A percentile compares a stretch with the other conserved stretches of the same genome.
phyloP scores from a whole-genome alignment of 192 early-diverging fungal species.

The Chytriomyces sp. region DNA sequence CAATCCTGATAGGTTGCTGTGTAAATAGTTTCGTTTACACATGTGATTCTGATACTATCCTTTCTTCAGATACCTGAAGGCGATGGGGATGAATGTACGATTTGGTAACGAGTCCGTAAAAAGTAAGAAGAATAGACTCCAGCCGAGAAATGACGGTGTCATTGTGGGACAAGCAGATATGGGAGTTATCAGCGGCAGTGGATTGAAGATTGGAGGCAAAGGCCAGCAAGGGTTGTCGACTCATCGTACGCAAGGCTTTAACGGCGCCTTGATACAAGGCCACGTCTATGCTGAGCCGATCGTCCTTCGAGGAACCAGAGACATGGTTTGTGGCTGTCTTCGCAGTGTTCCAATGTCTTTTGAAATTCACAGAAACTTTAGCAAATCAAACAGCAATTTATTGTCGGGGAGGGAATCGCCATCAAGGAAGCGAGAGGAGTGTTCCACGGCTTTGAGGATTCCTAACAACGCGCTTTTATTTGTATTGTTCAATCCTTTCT shows the following conservation, averaged over 20 bases:
- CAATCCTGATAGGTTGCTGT: slow-evolving; percentile 40
- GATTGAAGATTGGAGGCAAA: background rate
- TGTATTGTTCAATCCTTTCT: slow-evolving; percentile 23
- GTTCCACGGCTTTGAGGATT: slow-evolving; percentile 4
- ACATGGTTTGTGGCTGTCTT: background rate
- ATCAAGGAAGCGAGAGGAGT: slow-evolving; percentile 30
- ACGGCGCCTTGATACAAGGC: slow-evolving; percentile 21
- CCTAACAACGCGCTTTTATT: background rate
- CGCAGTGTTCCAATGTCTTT: background rate
- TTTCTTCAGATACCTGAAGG: slow-evolving; percentile 38
- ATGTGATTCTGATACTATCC: too few relatives aligned
- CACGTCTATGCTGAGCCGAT: slow-evolving; percentile 49
- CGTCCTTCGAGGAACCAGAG: slow-evolving; percentile 31
- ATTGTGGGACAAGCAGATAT: slow-evolving; percentile 9
- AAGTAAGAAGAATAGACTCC: background rate
- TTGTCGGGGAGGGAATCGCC: slow-evolving; percentile 36
- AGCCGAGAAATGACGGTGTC: background rate
- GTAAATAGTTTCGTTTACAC: too few relatives aligned
- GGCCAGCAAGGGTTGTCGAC: background rate
- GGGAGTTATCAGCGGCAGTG: background rate
- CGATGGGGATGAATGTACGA: slow-evolving; percentile 45
- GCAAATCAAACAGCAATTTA: slow-evolving; percentile 41
- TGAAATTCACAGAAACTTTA: background rate
- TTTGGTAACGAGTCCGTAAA: slow-evolving; percentile 17
- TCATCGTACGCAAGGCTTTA: background rate